Evolutionary conservation across 1,284 basidiomycete species (phyloP), one percentile per base, ranked within the genome.

Genomic region (Pseudomicrostroma phylloplanum): DNA sequence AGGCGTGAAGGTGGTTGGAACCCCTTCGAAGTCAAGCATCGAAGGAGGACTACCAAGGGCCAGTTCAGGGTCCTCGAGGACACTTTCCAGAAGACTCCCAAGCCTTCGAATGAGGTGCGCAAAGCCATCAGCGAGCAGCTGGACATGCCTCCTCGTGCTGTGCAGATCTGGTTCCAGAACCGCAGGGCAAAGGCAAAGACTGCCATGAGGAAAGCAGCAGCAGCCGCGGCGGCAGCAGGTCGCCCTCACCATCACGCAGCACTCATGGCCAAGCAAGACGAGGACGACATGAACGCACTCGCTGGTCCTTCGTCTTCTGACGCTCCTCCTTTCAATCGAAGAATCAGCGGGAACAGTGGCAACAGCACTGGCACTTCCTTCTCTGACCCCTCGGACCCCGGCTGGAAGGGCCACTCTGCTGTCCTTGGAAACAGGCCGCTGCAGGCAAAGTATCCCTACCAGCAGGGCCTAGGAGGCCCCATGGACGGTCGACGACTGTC

Each of bases 11-110:
- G 30, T 36, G 30, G 30, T 36, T 48, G 15, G 43, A 72, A 71
- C 40, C 72, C 72, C 4, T 72, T 74, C 57, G 73, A 75, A 60
- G 71, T 75, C 64, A 75, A 75, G 57, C 73, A 75, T 49, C 67
- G 73, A 12, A 55, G 73, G 8, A 62, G 73, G 1, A 75, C 73
- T 17, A 75, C 71, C 23, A 73, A 73, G 67, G 58, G 62, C n/a
- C 73, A 75, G 41, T 75, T 74, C 55, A 61, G 64, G 1, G 66
- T 72, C 51, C 64, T 75, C 23, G 73, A 75, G 58, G 64, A 61
- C 23, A 74, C 73, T 6, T 75, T 75, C 46, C 62, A 64, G 26
- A 71, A 71, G 41, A 65, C 66, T 8, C 68, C 72, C 15, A 74
- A 74, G 55, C 72, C 72, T 6, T 72, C 68, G n/a, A 71, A 71